Percentiles rank a stretch among this genome's conserved stretches.
These are phyloP conservation scores for Delitschia confertaspora DNA, from an alignment of 495 filamentous ascomycete species.

Conservation along the genomic window DNA sequence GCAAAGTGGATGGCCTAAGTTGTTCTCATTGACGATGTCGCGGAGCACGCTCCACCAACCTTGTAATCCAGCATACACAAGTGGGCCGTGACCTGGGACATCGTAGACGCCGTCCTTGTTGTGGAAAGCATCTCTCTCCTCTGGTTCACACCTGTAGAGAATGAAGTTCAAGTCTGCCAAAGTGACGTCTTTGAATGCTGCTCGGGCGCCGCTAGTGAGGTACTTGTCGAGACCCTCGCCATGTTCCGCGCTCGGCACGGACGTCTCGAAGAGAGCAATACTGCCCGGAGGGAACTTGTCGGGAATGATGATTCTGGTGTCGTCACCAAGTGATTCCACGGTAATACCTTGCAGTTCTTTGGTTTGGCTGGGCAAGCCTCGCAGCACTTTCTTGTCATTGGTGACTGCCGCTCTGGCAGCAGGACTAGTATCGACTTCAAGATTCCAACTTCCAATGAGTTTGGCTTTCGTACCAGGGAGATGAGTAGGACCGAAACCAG, in stretches of 20 bases:
- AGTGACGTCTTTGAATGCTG: constrained; percentile 63
- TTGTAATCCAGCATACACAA: constrained; percentile 94
- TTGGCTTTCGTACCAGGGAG: constrained; percentile 67
- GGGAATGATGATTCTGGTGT: constrained; percentile 72
- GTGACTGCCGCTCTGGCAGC: constrained; percentile 54
- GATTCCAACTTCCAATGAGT: constrained; percentile 75
- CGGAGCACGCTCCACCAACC: constrained; percentile 96
- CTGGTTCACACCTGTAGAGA: constrained; percentile 83
- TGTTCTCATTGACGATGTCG: constrained; percentile 75
- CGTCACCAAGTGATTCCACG: constrained; percentile 56
- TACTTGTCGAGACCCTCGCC: constrained; percentile 70
- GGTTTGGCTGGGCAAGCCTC: constrained; percentile 73
- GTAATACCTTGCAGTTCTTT: constrained; percentile 59
- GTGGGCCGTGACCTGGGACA: constrained; percentile 70
- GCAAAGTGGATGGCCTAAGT: constrained; percentile 88
- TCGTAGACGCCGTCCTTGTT: constrained; percentile 79
- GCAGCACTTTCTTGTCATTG: constrained; percentile 59
- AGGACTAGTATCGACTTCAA: constrained; percentile 68
- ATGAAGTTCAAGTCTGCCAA: constrained; percentile 85
- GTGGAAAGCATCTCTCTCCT: constrained; percentile 73
- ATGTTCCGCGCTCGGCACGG: constrained; percentile 77
- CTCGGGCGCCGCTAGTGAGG: constrained; percentile 69
- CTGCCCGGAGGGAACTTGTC: constrained; percentile 82
- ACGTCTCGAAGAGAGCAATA: constrained; percentile 92
- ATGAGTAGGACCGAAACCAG: constrained; percentile 62